phyloP scores from a whole-genome alignment of 768 basidiomycete genomes.

The Agrocybe chaxingu region DNA sequence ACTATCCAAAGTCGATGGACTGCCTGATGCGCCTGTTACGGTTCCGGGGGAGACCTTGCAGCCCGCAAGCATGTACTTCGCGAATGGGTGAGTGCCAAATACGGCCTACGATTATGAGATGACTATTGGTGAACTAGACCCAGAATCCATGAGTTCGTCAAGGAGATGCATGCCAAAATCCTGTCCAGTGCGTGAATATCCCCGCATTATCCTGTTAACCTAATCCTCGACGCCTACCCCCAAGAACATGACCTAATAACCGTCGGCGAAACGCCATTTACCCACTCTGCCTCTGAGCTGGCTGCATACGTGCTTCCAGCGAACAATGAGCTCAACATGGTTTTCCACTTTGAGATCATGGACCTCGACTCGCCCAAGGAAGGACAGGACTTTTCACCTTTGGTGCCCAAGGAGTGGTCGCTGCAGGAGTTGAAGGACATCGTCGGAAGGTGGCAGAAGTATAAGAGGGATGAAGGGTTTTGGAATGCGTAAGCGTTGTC shows the following conservation, averaged over 20 bases:
- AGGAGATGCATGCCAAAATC: constrained; percentile 63
- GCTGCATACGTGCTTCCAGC: constrained; percentile 53
- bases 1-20: constrained; percentile 58
- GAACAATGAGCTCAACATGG: constrained; percentile 63
- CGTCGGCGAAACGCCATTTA: constrained; percentile 63
- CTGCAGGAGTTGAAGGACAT: constrained; percentile 49
- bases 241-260: constrained; percentile 58
- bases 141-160: constrained; percentile 61
- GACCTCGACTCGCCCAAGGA: constrained; percentile 47
- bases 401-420: constrained; percentile 46
- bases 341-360: constrained; percentile 64
- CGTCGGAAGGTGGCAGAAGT: constrained; percentile 53
- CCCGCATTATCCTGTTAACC: too few relatives aligned
- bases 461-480: constrained; percentile 54
- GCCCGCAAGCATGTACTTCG: constrained; percentile 47
- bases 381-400: constrained; percentile 30
- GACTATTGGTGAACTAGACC: constrained; percentile 37
- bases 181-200: constrained; percentile 58
- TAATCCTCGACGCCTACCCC: not conserved
- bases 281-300: constrained; percentile 46
- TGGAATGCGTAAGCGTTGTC: constrained; percentile 57
- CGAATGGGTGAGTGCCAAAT: constrained; percentile 48
- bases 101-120: too few relatives aligned
- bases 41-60: constrained; percentile 51
- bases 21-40: constrained; percentile 64